Evolutionary conservation across 2,329 filamentous ascomycete species (phyloP).

Genomic region (Fusarium sp.): DNA sequence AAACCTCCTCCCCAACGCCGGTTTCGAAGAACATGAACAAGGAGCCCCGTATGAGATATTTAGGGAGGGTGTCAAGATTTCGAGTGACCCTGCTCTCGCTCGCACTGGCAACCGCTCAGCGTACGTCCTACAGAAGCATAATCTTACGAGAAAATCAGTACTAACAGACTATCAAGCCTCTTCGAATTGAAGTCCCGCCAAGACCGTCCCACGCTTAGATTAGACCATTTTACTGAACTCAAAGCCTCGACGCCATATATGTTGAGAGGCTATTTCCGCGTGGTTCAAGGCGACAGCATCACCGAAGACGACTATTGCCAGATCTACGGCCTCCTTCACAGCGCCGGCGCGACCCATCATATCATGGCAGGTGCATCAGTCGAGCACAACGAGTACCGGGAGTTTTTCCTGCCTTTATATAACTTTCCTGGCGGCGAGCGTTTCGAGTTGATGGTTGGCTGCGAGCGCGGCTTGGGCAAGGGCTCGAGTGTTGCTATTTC

Average conservation of each 20-base stretch:
- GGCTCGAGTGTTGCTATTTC: not conserved
- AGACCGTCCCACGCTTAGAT: not conserved
- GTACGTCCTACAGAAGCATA: not conserved
- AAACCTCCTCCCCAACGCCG: not conserved
- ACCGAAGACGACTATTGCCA: not conserved
- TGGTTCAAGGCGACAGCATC: not conserved
- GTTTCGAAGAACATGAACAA: not conserved
- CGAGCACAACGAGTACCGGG: not conserved
- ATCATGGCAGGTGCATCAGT: not conserved
- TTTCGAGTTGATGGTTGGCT: not conserved
- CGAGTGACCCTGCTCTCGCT: not conserved
- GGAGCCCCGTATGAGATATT: not conserved
- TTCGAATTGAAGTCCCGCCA: not conserved
- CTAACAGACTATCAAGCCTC: not conserved
- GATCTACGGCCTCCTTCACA: not conserved
- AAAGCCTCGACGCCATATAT: not conserved
- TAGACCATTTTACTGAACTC: not conserved
- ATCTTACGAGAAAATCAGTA: too few species aligned
- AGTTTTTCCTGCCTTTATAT: not conserved
- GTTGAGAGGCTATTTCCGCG: not conserved
- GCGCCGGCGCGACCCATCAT: not conserved
- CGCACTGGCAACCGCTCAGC: not conserved
- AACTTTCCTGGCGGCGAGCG: not conserved
- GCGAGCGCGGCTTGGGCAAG: not conserved
- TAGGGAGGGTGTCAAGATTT: not conserved